Conservation (phyloP, 2,329 filamentous ascomycete species). For the Fragosphaeria purpurea region DNA sequence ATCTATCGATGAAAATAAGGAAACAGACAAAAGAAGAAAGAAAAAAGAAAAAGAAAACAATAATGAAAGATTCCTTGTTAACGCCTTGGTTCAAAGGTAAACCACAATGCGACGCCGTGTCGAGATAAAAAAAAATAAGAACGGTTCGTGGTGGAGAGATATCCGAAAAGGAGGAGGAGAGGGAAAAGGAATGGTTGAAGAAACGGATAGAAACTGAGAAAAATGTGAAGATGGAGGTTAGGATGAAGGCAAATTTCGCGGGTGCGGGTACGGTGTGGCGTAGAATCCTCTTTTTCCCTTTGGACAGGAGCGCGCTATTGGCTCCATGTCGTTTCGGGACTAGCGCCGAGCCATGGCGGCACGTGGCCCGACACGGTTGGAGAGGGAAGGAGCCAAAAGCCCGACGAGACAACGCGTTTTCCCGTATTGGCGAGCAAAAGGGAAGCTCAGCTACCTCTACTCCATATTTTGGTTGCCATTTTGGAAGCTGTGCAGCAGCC, state of each 20-base stretch:
- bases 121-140: not conserved
- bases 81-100: not conserved
- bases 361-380: constrained; percentile 16
- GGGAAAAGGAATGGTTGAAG: constrained; percentile 2
- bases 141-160: not conserved
- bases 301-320: not conserved
- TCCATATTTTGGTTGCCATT: no score
- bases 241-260: constrained; percentile 7
- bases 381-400: not conserved
- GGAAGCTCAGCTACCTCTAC: no score
- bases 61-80: not conserved
- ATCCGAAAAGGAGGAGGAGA: constrained; percentile 1
- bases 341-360: not conserved
- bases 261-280: not conserved
- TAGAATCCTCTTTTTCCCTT: not conserved
- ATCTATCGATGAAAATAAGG: no score
- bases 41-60: not conserved
- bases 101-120: constrained; percentile 1
- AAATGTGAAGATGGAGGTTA: constrained; percentile 5
- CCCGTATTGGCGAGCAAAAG: not conserved
- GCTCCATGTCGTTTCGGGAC: not conserved
- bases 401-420: not conserved
- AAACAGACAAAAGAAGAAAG: no score
- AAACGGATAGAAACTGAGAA: constrained; percentile 2
- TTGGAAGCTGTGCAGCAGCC: no score